Base-by-base conservation (phyloP, 352 stramenopile species). In the Globisporangium echinulatum region DNA sequence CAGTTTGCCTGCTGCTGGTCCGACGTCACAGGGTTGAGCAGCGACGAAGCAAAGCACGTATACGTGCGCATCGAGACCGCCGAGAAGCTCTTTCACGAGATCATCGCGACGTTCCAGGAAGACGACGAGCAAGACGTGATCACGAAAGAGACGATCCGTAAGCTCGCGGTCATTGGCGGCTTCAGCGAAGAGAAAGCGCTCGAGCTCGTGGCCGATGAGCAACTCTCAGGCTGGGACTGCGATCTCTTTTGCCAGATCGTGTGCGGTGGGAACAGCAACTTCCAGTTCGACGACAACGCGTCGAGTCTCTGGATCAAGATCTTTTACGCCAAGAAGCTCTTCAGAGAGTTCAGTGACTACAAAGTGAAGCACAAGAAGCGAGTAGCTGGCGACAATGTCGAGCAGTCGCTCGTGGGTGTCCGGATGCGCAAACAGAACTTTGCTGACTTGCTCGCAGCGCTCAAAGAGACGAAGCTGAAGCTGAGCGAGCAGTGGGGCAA, bases 1-100 rank as follows among this genome's bases (percentile, higher is more conserved):
- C 77, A 87, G 58, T 87, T 87, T 64, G 69, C 74, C 3, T 85
- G 70, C 50, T 79, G 70, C 33, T 84, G 74, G 74, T 70, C 75
- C 52, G 67, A 81, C 42, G 66, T 87, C 10, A 64, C 79, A 1
- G 68, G 69, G 1, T 38, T 82, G 9, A 78, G 61, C 38, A 77
- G 56, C 36, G 56, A 69, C 38, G 70, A 62, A 33, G 68, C 74
- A 5, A 75, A 87, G 58, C 68, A 82, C 3, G 68, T 74, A 7
- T 87, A 78, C 53, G 64, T 83, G 19, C 62, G 66, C 15, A 55
- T 83, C 19, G 62, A 87, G 33, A 83, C 72, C 7, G 74, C 76
- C 2, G 59, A 79, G 36, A 70, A 70, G 17, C 54, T 87, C 11
- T 87, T 82, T 47, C 43, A 64, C 4, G 64, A 83, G 40, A 60